Percentiles rank a stretch among this genome's conserved stretches.
Evolutionary conservation across 306 rosid genomes (phyloP).

Genomic region (Mimosa bimucronata): DNA sequence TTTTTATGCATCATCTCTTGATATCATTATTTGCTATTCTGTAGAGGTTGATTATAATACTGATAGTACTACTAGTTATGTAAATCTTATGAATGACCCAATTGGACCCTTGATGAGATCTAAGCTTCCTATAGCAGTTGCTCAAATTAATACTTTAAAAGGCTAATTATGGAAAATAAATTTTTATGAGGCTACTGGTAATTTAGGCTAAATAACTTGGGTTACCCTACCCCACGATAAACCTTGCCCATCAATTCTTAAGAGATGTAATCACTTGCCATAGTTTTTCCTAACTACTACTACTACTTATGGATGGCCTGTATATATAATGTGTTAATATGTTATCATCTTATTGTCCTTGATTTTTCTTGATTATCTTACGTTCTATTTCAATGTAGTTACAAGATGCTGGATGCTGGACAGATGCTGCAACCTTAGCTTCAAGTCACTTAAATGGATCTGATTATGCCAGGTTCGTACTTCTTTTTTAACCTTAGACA

Average conservation of each 20-base stretch:
- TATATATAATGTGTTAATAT: not conserved
- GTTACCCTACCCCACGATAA: slow-evolving; percentile 4
- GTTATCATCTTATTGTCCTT: slow-evolving; percentile 27
- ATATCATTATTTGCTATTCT: not conserved
- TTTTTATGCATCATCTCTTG: not conserved
- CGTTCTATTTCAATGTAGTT: slow-evolving; percentile 65
- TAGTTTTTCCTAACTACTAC: not conserved
- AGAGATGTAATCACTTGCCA: not conserved
- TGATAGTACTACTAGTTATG: slow-evolving; percentile 11
- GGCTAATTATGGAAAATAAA: too few species aligned
- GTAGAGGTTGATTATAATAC: not conserved
- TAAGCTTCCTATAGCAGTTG: not conserved
- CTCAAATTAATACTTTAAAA: not conserved
- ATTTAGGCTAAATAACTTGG: not conserved
- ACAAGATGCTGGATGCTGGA: slow-evolving; percentile 99
- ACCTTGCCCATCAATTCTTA: not conserved
- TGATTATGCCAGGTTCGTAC: slow-evolving; percentile 87
- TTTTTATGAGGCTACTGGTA: not conserved
- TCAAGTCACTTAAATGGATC: slow-evolving; percentile 88
- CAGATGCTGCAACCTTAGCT: slow-evolving; percentile 98
- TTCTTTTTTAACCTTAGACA: slow-evolving; percentile 1
- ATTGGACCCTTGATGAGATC: slow-evolving; percentile 30
- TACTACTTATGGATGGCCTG: not conserved
- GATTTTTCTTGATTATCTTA: slow-evolving; percentile 35
- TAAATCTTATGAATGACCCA: not conserved